Percentiles rank a stretch among this genome's conserved stretches.
These are phyloP conservation scores for Cymbopogon flexuosus DNA, from an alignment of 202 grass and related monocot genomes.

Conservation along the genomic window DNA sequence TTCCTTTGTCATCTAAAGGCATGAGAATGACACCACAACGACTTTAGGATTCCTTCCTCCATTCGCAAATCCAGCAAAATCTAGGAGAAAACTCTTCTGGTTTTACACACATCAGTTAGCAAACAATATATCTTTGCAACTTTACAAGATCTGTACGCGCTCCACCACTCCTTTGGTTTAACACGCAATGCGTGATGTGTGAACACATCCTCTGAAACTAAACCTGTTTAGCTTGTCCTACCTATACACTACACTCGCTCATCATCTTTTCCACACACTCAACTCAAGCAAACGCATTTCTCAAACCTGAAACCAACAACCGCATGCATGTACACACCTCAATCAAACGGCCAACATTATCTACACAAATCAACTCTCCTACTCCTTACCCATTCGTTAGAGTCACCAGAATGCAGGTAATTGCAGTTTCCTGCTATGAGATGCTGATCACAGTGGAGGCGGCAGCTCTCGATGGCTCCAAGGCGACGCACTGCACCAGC, in stretches of 20 bases:
- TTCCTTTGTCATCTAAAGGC: slow-evolving; percentile 19
- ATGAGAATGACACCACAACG: slow-evolving; percentile 34
- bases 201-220: slow-evolving; percentile 1
- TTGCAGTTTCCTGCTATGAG: slow-evolving; percentile 32
- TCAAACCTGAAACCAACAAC: slow-evolving; percentile 27
- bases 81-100: background rate
- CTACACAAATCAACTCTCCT: background rate
- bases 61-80: slow-evolving; percentile 19
- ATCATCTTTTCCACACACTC: background rate
- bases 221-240: background rate
- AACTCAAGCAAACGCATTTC: background rate
- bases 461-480: slow-evolving; percentile 36
- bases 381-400: slow-evolving; percentile 6
- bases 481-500: slow-evolving; percentile 30
- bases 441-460: slow-evolving; percentile 39
- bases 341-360: too few species aligned
- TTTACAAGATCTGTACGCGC: slow-evolving; percentile 5
- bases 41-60: too few species aligned
- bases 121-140: background rate
- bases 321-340: background rate
- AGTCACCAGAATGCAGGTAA: background rate
- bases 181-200: background rate
- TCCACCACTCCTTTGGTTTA: background rate
- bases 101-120: background rate
- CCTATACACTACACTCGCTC: background rate